Evolutionary conservation across 2,329 filamentous ascomycete species (phyloP).

Genomic region (Westerdykella ornata): DNA sequence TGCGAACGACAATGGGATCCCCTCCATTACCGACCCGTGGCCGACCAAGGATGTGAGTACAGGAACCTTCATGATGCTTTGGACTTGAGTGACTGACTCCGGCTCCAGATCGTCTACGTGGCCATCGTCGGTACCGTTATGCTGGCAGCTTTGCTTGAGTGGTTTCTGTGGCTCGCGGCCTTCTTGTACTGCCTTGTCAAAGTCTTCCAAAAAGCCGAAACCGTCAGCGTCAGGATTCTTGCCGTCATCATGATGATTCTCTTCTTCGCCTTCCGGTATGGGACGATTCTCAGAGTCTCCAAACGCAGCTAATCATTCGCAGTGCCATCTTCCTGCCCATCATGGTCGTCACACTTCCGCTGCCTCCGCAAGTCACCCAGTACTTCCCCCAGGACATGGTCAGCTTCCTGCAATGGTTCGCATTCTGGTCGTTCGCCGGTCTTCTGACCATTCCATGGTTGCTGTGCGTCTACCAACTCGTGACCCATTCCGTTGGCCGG

Average conservation of each 20-base stretch:
- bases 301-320: conserved; percentile 15
- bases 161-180: conserved; percentile 90
- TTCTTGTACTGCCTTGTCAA: conserved; percentile 89
- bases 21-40: conserved; percentile 35
- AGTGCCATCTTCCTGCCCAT: conserved; percentile 84
- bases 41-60: conserved; percentile 37
- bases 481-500: conserved; percentile 78
- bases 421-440: conserved; percentile 85
- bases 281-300: not conserved
- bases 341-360: conserved; percentile 85
- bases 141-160: conserved; percentile 79
- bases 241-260: conserved; percentile 66
- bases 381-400: conserved; percentile 68
- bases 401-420: conserved; percentile 78
- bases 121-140: conserved; percentile 74
- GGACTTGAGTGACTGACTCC: not conserved
- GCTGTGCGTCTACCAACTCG: conserved; percentile 84
- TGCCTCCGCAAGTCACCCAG: conserved; percentile 64
- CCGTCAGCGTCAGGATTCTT: conserved; percentile 73
- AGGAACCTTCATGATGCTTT: not conserved
- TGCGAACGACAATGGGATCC: conserved; percentile 21
- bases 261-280: conserved; percentile 70
- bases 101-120: conserved; percentile 70
- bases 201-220: conserved; percentile 82
- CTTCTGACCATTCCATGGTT: conserved; percentile 86